Base-by-base conservation (phyloP, 192 early-diverging fungal species). In the Gryganskiella cystojenkinii region DNA sequence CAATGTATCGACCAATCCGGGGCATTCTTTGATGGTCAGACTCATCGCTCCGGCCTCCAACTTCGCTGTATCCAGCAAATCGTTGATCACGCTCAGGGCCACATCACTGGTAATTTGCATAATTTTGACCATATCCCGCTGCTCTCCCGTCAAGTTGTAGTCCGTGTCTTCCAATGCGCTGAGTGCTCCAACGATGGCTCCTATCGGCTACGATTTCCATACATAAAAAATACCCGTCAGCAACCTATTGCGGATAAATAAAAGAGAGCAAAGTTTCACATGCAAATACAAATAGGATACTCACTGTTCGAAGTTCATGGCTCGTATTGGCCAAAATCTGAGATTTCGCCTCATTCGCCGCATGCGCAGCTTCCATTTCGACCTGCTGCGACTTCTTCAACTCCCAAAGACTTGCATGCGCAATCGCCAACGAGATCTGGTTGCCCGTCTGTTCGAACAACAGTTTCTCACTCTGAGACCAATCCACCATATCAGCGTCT, bases 311-410 rank as follows among this genome's bases (percentile, higher is more conserved):
- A 13, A 76, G 65, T 22, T 76, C 73, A 28, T 76, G 73, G 47
- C 64, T 70, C 11, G 81, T 82, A 27, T 82, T 82, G 22, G 81
- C 81, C 46, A 82, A 45, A 15, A 82, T 82, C 56, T 82, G 81
- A 25, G 62, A 63, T 25, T 82, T 82, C 25, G 81, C 75, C 44
- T 82, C 71, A 34, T 67, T 79, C 0, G 81, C 81, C 20, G 66
- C 75, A 63, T 79, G 71, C 1, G 76, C 81, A 22, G 81, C 71
- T 20, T 82, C 76, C 59, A 82, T 82, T 56, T 82, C 70, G n/a
- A 73, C 76, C 42, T 82, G 75, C 27, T 70, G 66, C 44, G 64
- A 70, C 54, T 74, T 62, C 31, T 82, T 82, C 50, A 79, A 44
- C 54, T 82, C 71, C 64, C 65, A 79, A 1, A 80, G 37, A 42